Base-by-base conservation (phyloP, 1,284 basidiomycete genomes). In the Ceratobasidium sp. region DNA sequence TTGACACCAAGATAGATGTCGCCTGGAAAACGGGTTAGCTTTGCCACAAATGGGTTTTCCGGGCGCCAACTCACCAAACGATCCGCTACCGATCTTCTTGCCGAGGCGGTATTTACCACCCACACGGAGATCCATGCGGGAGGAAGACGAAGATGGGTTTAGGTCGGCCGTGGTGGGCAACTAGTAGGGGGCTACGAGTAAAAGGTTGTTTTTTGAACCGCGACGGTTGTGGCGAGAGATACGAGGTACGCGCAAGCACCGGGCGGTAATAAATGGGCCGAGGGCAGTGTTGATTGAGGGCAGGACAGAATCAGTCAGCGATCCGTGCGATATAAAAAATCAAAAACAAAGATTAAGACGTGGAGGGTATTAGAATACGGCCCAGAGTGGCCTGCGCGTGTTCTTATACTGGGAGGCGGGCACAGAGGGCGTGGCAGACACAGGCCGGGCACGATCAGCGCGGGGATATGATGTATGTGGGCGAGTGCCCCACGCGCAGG, bases 1-100 rank as follows among this genome's bases (percentile, higher is more conserved):
- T 99, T 98, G 82, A 98, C 96, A 75, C 97, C 97, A 74, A 99
- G 92, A 82, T 98, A 99, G 82, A 99, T 99, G 80, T 99, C 96
- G 83, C 95, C 95, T 96, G 75, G 1, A 73, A 38, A 58, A 11
- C 33, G 38, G 46, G 63, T 36, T 62, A 75, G 63, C 46, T 33
- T 36, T 18, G 30, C 61, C 36, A 54, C 28, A 21, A n/a, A 48
- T 16, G n/a, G n/a, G n/a, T 51, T 51, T 49, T 28, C 16, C 12
- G 21, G 38, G 21, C 25, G 53, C 28, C 18, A 44, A 54, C 38
- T 66, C 36, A 48, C 48, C 40, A 21, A 54, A 64, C 33, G 96
- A 98, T 75, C 96, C 97, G 58, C 94, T 97, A 77, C 97, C 97
- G 79, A 99, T 98, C 91, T 99, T 99, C 88, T 98, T 98, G 76